Evolutionary conservation across 495 filamentous ascomycete genomes (phyloP).

Genomic region (Annulohypoxylon bovei): DNA sequence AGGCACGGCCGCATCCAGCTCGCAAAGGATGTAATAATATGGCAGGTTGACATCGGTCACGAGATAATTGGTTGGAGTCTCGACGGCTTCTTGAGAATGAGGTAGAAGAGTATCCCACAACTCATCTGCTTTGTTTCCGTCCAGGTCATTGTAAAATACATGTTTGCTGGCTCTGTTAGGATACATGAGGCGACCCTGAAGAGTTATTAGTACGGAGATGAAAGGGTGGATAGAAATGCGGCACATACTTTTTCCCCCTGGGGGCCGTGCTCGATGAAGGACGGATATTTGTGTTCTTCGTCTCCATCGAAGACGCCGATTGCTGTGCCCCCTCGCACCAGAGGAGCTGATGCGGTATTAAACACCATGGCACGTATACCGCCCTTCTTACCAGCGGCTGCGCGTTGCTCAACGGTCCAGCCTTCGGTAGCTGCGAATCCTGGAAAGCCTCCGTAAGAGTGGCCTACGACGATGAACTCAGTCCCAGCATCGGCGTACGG

Average conservation of each 20-base stretch:
- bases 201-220: not conserved
- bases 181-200: slow-evolving; percentile 13
- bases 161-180: slow-evolving; percentile 19
- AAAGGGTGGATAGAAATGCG: not conserved
- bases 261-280: not conserved
- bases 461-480: slow-evolving; percentile 41
- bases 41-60: not conserved
- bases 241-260: not conserved
- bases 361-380: slow-evolving; percentile 51
- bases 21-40: not conserved
- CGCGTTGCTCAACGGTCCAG: slow-evolving; percentile 42
- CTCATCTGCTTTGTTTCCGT: slow-evolving; percentile 11
- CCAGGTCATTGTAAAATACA: slow-evolving; percentile 29
- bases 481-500: slow-evolving; percentile 44
- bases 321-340: not conserved
- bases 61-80: slow-evolving; percentile 6
- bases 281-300: not conserved
- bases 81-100: slow-evolving; percentile 25
- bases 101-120: slow-evolving; percentile 21
- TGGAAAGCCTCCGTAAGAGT: slow-evolving; percentile 45
- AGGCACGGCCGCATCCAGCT: not conserved
- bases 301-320: not conserved
- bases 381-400: slow-evolving; percentile 42
- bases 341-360: slow-evolving; percentile 35
- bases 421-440: slow-evolving; percentile 35